These are phyloP conservation scores for Aspergillus neotritici DNA, from an alignment of 2,329 filamentous ascomycete species.

Conservation along the genomic window DNA sequence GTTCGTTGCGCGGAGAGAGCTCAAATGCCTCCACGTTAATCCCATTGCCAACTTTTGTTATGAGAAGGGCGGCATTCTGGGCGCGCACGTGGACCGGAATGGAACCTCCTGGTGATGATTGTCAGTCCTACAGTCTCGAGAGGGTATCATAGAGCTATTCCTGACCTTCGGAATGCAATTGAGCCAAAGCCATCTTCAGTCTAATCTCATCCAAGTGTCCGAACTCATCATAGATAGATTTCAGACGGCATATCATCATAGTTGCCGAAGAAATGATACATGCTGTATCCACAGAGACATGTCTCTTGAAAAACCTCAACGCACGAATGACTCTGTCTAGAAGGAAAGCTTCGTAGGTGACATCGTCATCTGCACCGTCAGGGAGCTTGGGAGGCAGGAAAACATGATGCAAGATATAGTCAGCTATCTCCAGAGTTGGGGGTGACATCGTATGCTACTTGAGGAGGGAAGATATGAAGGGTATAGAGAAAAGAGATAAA, in stretches of 20 bases:
- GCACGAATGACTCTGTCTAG: constrained; percentile 15
- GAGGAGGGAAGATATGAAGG: too few relatives aligned
- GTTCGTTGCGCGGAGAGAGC: constrained; percentile 37
- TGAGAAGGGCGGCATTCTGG: constrained; percentile 46
- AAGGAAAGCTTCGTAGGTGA: constrained; percentile 21
- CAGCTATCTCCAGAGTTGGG: too few relatives aligned
- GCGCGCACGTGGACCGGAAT: constrained; percentile 39
- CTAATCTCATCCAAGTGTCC: constrained; percentile 11
- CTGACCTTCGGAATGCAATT: constrained; percentile 8
- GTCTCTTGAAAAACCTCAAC: constrained; percentile 14
- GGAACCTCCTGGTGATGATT: constrained; percentile 12
- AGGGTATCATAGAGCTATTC: neutral
- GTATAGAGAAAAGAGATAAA: too few relatives aligned
- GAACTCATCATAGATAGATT: constrained; percentile 2
- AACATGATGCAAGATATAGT: constrained; percentile 43
- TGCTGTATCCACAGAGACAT: constrained; percentile 3
- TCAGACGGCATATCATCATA: constrained; percentile 13
- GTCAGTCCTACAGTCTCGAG: neutral
- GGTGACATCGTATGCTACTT: too few relatives aligned
- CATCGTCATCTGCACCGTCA: constrained; percentile 30
- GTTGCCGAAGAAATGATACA: constrained; percentile 5
- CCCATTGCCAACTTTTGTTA: constrained; percentile 22
- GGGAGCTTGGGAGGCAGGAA: constrained; percentile 48
- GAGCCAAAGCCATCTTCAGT: constrained; percentile 4
- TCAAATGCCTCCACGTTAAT: constrained; percentile 43